Percentiles rank a stretch among this genome's conserved stretches.
Evolutionary conservation across 768 basidiomycete species (phyloP).

Genomic region (Suillus weaverae): DNA sequence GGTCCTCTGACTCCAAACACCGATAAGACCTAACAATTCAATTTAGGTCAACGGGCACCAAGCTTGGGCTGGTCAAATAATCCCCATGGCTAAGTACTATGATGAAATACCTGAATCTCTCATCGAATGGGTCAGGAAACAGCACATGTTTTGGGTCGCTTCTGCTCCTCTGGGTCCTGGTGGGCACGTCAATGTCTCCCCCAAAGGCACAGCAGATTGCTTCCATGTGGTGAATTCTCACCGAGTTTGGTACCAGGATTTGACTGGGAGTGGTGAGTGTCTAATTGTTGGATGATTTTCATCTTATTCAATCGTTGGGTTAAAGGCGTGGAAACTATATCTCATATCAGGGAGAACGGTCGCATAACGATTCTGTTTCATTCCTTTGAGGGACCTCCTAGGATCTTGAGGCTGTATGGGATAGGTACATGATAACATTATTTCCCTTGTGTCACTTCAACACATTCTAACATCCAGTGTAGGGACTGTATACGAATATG

Average conservation of each 20-base stretch:
- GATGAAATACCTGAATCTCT: slow-evolving; percentile 58
- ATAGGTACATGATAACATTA: slow-evolving; percentile 38
- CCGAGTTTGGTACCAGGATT: slow-evolving; percentile 72
- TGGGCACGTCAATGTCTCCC: slow-evolving; percentile 68
- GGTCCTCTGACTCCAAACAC: too few relatives aligned
- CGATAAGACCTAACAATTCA: too few relatives aligned
- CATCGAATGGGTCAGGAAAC: slow-evolving; percentile 57
- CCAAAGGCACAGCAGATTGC: slow-evolving; percentile 64
- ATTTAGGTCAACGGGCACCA: too few relatives aligned
- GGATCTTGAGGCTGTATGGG: slow-evolving; percentile 58
- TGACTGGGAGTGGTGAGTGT: slow-evolving; percentile 60
- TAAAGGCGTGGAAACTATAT: slow-evolving; percentile 58
- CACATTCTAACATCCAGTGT: background rate
- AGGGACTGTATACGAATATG: slow-evolving; percentile 66
- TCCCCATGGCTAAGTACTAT: slow-evolving; percentile 48
- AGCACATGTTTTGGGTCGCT: slow-evolving; percentile 73
- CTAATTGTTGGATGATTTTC: background rate
- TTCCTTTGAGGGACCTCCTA: slow-evolving; percentile 62
- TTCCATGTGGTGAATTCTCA: slow-evolving; percentile 59
- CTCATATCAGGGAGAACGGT: slow-evolving; percentile 63
- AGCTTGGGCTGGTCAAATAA: too few relatives aligned
- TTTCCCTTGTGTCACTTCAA: background rate
- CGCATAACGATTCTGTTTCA: slow-evolving; percentile 63
- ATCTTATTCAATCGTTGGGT: background rate
- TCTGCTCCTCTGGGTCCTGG: slow-evolving; percentile 57